Percentiles rank a stretch among this genome's conserved stretches.
Conservation (phyloP, 2,329 filamentous ascomycete species). For the Plenodomus biglobosus region DNA sequence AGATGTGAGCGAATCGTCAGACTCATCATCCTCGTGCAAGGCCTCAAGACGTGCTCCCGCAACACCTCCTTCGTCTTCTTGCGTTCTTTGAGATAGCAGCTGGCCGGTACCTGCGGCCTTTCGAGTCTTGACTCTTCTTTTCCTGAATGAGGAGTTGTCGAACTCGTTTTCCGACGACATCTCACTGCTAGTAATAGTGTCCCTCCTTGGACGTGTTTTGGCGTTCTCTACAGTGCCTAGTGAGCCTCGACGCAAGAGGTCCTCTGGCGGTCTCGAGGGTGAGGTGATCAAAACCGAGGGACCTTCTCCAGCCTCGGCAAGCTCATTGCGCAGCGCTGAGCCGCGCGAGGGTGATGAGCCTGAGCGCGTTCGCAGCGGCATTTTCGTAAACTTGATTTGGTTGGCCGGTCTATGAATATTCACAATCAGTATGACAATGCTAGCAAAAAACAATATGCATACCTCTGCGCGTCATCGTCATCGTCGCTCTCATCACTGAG, state of each 20-base stretch:
- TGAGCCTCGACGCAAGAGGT: conserved; percentile 58
- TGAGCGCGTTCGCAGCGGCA: conserved; percentile 83
- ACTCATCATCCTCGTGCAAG: conserved; percentile 45
- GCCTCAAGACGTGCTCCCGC: conserved; percentile 40
- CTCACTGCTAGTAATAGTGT: conserved; percentile 80
- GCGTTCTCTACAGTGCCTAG: conserved; percentile 70
- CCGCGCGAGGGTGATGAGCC: conserved; percentile 76
- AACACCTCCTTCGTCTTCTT: conserved; percentile 51
- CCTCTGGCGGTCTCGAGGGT: conserved; percentile 53
- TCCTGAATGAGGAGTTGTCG: conserved; percentile 66
- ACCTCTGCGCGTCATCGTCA: conserved; percentile 59
- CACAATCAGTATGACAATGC: conserved; percentile 4
- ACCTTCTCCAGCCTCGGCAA: conserved; percentile 51
- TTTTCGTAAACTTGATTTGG: conserved; percentile 94
- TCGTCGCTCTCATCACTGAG: conserved; percentile 83
- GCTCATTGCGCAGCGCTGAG: conserved; percentile 59
- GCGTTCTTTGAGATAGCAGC: conserved; percentile 56
- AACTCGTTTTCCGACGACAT: conserved; percentile 82
- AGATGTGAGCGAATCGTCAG: conserved; percentile 44
- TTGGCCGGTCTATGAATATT: conserved; percentile 63
- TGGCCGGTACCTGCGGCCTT: conserved; percentile 58
- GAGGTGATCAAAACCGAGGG: conserved; percentile 58
- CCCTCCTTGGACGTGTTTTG: conserved; percentile 68
- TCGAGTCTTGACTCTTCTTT: conserved; percentile 62
- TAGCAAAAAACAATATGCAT: background rate